phyloP scores from a whole-genome alignment of 176 grass and related monocot species.

The Musa acuminata region DNA sequence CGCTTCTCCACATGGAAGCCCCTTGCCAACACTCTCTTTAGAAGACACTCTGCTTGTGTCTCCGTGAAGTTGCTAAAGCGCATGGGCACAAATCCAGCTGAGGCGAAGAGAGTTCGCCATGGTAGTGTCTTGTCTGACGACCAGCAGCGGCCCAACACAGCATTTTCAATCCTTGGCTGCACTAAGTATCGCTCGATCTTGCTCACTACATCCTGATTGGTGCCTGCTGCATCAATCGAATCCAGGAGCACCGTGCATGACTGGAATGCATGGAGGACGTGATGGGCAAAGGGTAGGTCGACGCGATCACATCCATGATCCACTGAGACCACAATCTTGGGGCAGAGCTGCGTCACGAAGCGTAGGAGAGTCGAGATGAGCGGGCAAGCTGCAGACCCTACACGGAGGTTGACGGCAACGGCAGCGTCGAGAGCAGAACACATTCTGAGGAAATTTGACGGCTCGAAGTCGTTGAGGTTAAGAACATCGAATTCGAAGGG shows the following conservation, averaged over 20 bases:
- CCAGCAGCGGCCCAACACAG: not conserved
- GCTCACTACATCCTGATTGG: constrained; percentile 19
- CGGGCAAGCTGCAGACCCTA: constrained; percentile 15
- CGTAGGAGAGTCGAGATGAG: constrained; percentile 16
- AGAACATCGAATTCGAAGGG: constrained; percentile 42
- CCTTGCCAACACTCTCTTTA: constrained; percentile 25
- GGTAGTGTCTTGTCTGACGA: constrained; percentile 23
- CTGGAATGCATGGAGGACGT: constrained; percentile 29
- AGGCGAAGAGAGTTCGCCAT: constrained; percentile 27
- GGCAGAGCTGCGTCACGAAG: constrained; percentile 40
- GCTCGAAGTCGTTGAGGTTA: constrained; percentile 17
- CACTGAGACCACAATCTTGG: constrained; percentile 40
- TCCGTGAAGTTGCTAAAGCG: constrained; percentile 39
- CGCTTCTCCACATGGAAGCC: constrained; percentile 48
- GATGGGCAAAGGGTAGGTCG: constrained; percentile 34
- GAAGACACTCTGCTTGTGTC: constrained; percentile 59
- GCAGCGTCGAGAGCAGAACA: constrained; percentile 23
- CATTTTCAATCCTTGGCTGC: constrained; percentile 33
- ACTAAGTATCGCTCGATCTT: constrained; percentile 44
- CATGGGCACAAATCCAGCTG: constrained; percentile 31
- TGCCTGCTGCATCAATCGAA: constrained; percentile 34
- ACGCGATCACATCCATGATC: constrained; percentile 37
- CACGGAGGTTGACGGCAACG: constrained; percentile 33
- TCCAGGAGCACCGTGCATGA: constrained; percentile 34
- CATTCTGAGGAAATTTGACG: constrained; percentile 4